Conservation (phyloP, 2,329 filamentous ascomycete genomes). For the Botrytis aclada region DNA sequence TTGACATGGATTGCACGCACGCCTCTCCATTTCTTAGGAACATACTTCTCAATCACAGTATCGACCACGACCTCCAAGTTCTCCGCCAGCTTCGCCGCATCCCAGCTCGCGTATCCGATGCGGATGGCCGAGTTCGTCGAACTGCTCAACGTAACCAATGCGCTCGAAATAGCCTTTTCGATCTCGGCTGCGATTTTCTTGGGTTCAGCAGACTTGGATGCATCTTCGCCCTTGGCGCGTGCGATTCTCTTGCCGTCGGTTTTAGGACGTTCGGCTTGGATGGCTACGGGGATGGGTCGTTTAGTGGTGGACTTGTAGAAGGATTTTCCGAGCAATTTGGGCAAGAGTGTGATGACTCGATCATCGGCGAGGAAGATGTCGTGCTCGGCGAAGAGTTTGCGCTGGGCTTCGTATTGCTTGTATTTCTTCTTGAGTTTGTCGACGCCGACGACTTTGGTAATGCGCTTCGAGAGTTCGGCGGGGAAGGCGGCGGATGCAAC, state of each 20-base stretch:
- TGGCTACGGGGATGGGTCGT: constrained; percentile 77
- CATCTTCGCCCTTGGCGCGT: constrained; percentile 47
- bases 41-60: constrained; percentile 71
- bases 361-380: constrained; percentile 94
- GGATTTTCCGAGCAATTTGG: constrained; percentile 78
- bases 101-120: constrained; percentile 73
- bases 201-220: constrained; percentile 45
- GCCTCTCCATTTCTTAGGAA: constrained; percentile 85
- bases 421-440: constrained; percentile 86
- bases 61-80: constrained; percentile 74
- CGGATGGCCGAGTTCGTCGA: constrained; percentile 77
- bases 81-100: constrained; percentile 70
- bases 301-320: constrained; percentile 85
- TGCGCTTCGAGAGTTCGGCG: constrained; percentile 59
- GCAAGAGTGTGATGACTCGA: constrained; percentile 71
- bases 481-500: constrained; percentile 73
- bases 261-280: constrained; percentile 62
- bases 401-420: constrained; percentile 80
- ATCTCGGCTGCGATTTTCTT: constrained; percentile 74
- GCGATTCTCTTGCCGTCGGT: constrained; percentile 57
- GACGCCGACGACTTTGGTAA: constrained; percentile 76
- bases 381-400: constrained; percentile 80
- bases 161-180: constrained; percentile 69
- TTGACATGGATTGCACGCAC: constrained; percentile 86
- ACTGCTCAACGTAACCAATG: constrained; percentile 75